Percentiles rank a stretch among this genome's conserved stretches.
These are phyloP conservation scores for Coffea canephora DNA, from an alignment of 257 asterid genomes.

Conservation along the genomic window DNA sequence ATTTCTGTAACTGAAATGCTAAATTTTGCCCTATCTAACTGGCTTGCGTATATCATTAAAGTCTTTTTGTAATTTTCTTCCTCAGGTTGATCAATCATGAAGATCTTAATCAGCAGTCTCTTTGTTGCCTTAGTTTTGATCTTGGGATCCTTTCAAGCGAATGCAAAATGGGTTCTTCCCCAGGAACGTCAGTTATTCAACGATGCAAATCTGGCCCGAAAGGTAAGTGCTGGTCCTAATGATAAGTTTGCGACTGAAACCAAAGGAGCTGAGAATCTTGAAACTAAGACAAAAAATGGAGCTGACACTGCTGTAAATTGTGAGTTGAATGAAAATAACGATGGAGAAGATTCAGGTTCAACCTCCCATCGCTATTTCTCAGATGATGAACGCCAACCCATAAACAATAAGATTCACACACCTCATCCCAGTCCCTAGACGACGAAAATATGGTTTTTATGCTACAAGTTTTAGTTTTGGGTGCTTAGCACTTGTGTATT, in stretches of 20 bases:
- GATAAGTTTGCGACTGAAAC: not conserved
- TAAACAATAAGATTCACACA: not conserved
- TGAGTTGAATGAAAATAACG: not conserved
- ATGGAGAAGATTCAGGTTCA: not conserved
- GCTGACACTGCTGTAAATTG: not conserved
- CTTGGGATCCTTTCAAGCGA: not conserved
- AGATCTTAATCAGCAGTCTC: not conserved
- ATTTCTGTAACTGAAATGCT: no score
- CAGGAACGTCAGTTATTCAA: conserved; percentile 1
- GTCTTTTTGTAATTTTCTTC: not conserved
- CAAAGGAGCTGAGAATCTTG: not conserved
- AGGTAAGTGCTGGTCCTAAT: not conserved
- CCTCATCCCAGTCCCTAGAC: not conserved
- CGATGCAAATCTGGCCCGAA: not conserved
- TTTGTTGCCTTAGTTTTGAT: not conserved
- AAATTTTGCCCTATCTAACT: not conserved
- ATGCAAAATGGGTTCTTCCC: not conserved
- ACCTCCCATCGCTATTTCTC: not conserved
- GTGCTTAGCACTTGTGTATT: not conserved
- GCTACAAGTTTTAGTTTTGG: not conserved
- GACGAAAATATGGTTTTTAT: not conserved
- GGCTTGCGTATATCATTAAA: not conserved
- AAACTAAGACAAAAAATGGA: not conserved
- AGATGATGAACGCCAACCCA: not conserved
- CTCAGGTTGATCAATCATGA: not conserved